Evolutionary conservation across 2,329 filamentous ascomycete species (phyloP).

Genomic region (Colletotrichum costaricense): DNA sequence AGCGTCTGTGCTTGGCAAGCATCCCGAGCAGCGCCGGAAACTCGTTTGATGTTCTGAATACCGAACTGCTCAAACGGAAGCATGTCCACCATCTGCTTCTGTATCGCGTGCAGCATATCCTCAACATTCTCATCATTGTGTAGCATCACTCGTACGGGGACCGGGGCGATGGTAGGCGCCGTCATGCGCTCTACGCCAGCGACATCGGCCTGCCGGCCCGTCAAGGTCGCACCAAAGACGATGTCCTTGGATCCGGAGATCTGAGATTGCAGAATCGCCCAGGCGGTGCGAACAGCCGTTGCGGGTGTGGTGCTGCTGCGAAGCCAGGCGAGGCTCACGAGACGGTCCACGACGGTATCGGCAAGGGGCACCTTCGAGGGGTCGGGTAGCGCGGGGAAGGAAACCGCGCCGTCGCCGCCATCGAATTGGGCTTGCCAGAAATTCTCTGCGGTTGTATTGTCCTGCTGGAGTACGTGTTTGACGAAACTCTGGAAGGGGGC

Average conservation of each 20-base stretch:
- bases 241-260: slow-evolving; percentile 38
- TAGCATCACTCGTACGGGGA: slow-evolving; percentile 36
- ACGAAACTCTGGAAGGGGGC: slow-evolving; percentile 28
- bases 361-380: not conserved
- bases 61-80: not conserved
- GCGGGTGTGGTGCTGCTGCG: not conserved
- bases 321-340: not conserved
- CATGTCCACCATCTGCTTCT: not conserved
- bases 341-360: not conserved
- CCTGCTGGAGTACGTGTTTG: slow-evolving; percentile 4
- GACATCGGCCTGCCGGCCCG: slow-evolving; percentile 41
- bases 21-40: slow-evolving; percentile 25
- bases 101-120: not conserved
- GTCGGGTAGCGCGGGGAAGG: not conserved
- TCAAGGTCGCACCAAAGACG: slow-evolving; percentile 40
- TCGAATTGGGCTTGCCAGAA: slow-evolving; percentile 34
- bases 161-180: slow-evolving; percentile 38
- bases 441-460: not conserved
- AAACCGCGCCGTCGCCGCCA: slow-evolving; percentile 14
- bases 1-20: slow-evolving; percentile 40
- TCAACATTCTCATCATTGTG: slow-evolving; percentile 13
- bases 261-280: slow-evolving; percentile 39
- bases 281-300: slow-evolving; percentile 41
- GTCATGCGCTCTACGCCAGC: slow-evolving; percentile 37
- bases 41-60: not conserved